A percentile compares a stretch with the other conserved stretches of the same genome.
These are phyloP conservation scores for Ceratobasidium sp. DNA, from an alignment of 1,284 basidiomycete genomes.

Conservation along the genomic window DNA sequence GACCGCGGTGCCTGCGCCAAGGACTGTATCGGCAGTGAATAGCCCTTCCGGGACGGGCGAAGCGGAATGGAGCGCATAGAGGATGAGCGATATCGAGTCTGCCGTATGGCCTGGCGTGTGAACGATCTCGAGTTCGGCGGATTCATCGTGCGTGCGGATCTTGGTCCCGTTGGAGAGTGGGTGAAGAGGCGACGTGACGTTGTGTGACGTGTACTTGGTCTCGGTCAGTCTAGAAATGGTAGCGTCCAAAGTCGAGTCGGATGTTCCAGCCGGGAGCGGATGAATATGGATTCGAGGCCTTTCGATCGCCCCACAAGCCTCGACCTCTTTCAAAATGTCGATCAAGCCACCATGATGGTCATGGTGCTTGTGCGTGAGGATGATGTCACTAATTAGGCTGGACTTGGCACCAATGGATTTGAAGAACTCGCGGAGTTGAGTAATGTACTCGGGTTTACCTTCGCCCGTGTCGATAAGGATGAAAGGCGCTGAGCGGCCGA, in stretches of 20 bases:
- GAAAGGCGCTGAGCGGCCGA: slow-evolving; percentile 72
- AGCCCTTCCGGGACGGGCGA: slow-evolving; percentile 62
- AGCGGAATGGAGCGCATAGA: slow-evolving; percentile 49
- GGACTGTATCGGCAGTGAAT: slow-evolving; percentile 89
- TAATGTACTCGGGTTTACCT: slow-evolving; percentile 71
- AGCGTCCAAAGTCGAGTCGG: slow-evolving; percentile 7
- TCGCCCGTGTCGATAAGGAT: slow-evolving; percentile 91
- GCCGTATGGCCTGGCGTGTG: slow-evolving; percentile 91
- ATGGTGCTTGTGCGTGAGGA: slow-evolving; percentile 89
- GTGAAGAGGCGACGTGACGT: slow-evolving; percentile 2
- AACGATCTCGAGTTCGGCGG: slow-evolving; percentile 62
- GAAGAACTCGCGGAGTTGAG: slow-evolving; percentile 68
- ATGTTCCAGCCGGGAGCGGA: slow-evolving; percentile 49
- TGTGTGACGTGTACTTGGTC: slow-evolving; percentile 2
- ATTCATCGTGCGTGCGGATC: slow-evolving; percentile 44
- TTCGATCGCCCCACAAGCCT: slow-evolving; percentile 62
- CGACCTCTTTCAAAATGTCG: background rate
- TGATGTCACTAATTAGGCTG: slow-evolving; percentile 72
- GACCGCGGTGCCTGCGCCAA: slow-evolving; percentile 89
- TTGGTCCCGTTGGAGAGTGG: slow-evolving; percentile 27
- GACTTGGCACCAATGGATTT: slow-evolving; percentile 46
- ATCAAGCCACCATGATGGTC: slow-evolving; percentile 79
- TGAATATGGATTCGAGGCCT: slow-evolving; percentile 75
- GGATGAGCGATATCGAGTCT: slow-evolving; percentile 80
- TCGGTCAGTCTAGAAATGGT: slow-evolving; percentile 13